These are phyloP conservation scores for Paramecium bursaria DNA, from an alignment of 73 alveolate genomes.

Conservation along the genomic window DNA sequence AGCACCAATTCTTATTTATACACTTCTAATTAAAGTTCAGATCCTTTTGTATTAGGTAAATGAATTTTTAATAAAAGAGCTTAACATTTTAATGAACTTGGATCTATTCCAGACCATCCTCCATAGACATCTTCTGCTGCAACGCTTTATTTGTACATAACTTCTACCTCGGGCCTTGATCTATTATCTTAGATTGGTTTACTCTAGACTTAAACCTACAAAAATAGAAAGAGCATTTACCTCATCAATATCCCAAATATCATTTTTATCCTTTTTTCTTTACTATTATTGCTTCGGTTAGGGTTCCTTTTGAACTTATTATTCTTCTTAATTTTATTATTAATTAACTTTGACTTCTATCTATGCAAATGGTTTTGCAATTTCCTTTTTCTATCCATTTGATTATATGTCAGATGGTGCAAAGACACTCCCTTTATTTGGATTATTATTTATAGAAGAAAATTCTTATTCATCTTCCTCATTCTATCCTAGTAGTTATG, in stretches of 20 bases:
- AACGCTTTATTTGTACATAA: constrained; percentile 4
- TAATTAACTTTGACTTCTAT: constrained; percentile 7
- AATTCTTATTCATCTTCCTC: not conserved
- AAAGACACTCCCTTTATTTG: constrained; percentile 31
- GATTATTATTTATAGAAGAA: constrained; percentile 4
- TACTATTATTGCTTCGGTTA: not conserved
- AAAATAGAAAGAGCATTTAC: not conserved
- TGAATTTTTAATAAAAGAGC: constrained; percentile 82
- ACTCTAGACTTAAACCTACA: constrained; percentile 24
- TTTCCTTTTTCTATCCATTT: too few relatives aligned
- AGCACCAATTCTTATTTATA: constrained; percentile 80
- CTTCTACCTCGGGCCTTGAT: constrained; percentile 31
- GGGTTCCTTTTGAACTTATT: not conserved
- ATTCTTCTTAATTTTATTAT: not conserved
- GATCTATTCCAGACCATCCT: constrained; percentile 56
- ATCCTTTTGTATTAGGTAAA: constrained; percentile 83
- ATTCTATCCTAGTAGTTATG: too few relatives aligned
- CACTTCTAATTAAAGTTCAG: constrained; percentile 88
- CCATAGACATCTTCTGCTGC: not conserved
- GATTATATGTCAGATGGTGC: constrained; percentile 23
- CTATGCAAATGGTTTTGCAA: constrained; percentile 34
- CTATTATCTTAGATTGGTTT: constrained; percentile 9
- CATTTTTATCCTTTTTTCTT: constrained; percentile 10
- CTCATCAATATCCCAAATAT: constrained; percentile 59
- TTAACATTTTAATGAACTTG: constrained; percentile 60